A percentile compares a stretch with the other conserved stretches of the same genome.
Conservation (phyloP, 2,329 filamentous ascomycete genomes). For the Talaromyces marneffei region DNA sequence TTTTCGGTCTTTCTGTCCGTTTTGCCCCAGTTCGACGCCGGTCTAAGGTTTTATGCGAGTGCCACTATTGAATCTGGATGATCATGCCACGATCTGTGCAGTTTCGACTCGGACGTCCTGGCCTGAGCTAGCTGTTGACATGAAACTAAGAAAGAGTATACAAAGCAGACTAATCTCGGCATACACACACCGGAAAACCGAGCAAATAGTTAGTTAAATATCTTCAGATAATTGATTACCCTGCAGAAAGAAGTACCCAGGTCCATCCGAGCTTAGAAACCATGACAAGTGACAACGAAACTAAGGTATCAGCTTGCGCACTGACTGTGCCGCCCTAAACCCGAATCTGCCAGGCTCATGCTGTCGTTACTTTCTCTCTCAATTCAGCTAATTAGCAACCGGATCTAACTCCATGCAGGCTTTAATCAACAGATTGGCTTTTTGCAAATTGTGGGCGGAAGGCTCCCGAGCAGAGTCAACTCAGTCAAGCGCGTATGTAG, state of each 20-base stretch:
- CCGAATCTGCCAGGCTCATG: neutral
- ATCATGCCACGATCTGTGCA: neutral
- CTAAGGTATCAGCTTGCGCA: constrained; percentile 3
- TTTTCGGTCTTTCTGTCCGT: neutral
- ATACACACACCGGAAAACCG: neutral
- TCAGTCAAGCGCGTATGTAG: neutral
- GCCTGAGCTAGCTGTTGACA: neutral
- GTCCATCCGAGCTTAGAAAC: neutral
- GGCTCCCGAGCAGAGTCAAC: too few relatives aligned
- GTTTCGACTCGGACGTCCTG: neutral
- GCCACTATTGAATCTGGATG: neutral
- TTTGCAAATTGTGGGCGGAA: neutral
- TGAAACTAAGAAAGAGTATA: neutral
- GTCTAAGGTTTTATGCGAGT: neutral
- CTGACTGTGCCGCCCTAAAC: constrained; percentile 7
- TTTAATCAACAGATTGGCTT: constrained; percentile 1
- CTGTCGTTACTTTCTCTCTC: neutral
- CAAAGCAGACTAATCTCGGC: too few relatives aligned
- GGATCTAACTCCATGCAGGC: neutral
- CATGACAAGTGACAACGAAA: neutral
- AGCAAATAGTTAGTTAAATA: neutral
- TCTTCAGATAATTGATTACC: neutral
- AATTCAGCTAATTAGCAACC: neutral
- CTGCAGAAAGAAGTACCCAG: neutral
- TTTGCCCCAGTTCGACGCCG: neutral